phyloP scores from a whole-genome alignment of 1,284 basidiomycete species.

The Leccinum pachyderme region DNA sequence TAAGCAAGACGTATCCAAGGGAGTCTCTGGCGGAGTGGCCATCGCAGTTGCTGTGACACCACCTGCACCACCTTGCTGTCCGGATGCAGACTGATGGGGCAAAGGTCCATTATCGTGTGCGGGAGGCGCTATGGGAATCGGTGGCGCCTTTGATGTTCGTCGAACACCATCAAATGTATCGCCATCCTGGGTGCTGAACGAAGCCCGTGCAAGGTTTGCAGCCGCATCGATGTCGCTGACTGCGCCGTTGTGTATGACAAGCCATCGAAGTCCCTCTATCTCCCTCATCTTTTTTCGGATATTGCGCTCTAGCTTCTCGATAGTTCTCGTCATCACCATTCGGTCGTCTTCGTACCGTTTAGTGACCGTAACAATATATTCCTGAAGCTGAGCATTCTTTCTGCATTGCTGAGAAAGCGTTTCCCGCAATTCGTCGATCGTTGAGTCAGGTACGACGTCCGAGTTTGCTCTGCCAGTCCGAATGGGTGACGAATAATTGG shows the following conservation, averaged over 20 bases:
- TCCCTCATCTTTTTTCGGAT: constrained; percentile 43
- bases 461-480: constrained; percentile 13
- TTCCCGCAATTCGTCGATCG: constrained; percentile 34
- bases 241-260: constrained; percentile 42
- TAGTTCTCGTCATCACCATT: constrained; percentile 36
- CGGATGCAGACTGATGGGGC: constrained; percentile 6
- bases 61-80: constrained; percentile 3
- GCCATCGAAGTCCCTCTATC: constrained; percentile 48
- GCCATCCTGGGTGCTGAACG: constrained; percentile 29
- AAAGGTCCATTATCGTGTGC: background rate
- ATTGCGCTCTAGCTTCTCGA: constrained; percentile 44
- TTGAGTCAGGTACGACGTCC: constrained; percentile 8
- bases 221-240: constrained; percentile 34
- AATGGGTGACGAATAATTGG: constrained; percentile 9
- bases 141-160: constrained; percentile 4
- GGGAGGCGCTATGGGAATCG: constrained; percentile 1
- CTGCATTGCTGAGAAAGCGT: constrained; percentile 33
- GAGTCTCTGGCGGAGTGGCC: constrained; percentile 10
- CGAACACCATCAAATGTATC: constrained; percentile 12
- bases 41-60: constrained; percentile 2
- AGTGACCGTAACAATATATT: constrained; percentile 40
- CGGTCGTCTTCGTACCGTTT: constrained; percentile 46
- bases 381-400: constrained; percentile 38
- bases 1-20: constrained; percentile 11
- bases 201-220: constrained; percentile 33